These are phyloP conservation scores for Udeniomyces megalosporus DNA, from an alignment of 768 basidiomycete species.

Conservation along the genomic window DNA sequence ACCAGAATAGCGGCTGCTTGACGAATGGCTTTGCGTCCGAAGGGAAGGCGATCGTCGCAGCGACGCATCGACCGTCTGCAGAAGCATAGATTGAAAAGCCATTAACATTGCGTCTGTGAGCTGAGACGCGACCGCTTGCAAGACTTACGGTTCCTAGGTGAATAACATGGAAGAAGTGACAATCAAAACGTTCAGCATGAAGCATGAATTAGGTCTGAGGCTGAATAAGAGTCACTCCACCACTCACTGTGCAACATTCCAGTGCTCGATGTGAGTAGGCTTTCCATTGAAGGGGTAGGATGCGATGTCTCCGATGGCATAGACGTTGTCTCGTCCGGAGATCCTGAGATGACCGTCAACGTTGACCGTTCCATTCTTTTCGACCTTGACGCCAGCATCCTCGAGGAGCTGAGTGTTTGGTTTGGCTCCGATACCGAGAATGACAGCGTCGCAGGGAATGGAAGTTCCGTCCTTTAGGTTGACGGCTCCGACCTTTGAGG, in stretches of 20 bases:
- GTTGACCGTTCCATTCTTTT: constrained; percentile 58
- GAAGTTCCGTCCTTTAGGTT: constrained; percentile 44
- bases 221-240: too few relatives aligned
- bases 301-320: constrained; percentile 42
- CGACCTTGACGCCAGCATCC: constrained; percentile 44
- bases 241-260: constrained; percentile 88
- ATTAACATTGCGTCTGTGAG: background rate
- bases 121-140: too few relatives aligned
- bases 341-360: constrained; percentile 63
- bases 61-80: constrained; percentile 52
- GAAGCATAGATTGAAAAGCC: background rate
- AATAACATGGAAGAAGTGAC: too few relatives aligned
- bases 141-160: too few relatives aligned
- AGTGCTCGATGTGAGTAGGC: constrained; percentile 66
- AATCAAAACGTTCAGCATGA: too few relatives aligned
- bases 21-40: constrained; percentile 36
- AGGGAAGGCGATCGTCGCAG: constrained; percentile 51
- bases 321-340: constrained; percentile 39
- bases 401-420: constrained; percentile 69
- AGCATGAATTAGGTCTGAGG: too few relatives aligned
- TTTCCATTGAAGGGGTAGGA: constrained; percentile 37
- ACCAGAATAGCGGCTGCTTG: constrained; percentile 81
- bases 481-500: constrained; percentile 41
- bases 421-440: constrained; percentile 73
- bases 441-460: constrained; percentile 55